Evolutionary conservation across 2,329 filamentous ascomycete species (phyloP).

Genomic region (Penicillium sp.): DNA sequence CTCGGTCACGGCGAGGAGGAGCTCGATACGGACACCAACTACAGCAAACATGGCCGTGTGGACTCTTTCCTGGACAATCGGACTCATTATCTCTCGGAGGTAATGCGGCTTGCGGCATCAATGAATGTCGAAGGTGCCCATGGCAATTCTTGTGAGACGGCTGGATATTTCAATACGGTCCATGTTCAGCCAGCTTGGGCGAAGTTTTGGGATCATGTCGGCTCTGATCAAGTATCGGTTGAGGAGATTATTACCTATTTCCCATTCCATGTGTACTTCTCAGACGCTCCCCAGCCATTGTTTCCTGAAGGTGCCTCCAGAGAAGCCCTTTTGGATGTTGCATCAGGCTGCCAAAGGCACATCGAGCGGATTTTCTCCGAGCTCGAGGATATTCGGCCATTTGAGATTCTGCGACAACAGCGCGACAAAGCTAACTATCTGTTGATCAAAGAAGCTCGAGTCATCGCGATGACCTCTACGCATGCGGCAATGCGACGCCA

Average conservation of each 20-base stretch:
- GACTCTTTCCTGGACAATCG: constrained; percentile 93
- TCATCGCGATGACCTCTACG: constrained; percentile 97
- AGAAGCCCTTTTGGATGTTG: constrained; percentile 66
- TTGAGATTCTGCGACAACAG: constrained; percentile 83
- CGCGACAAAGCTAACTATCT: constrained; percentile 95
- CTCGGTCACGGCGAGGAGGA: constrained; percentile 95
- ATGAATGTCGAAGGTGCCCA: constrained; percentile 89
- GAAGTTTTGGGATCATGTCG: constrained; percentile 66
- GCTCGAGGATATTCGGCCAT: constrained; percentile 86
- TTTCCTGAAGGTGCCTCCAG: constrained; percentile 64
- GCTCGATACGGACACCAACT: constrained; percentile 74
- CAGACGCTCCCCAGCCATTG: constrained; percentile 76
- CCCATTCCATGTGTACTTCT: constrained; percentile 84
- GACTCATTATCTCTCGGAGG: constrained; percentile 69
- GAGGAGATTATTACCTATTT: constrained; percentile 67
- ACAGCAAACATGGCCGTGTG: constrained; percentile 89
- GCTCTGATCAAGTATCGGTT: constrained; percentile 50
- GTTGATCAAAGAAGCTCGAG: constrained; percentile 88
- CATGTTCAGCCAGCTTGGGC: constrained; percentile 86
- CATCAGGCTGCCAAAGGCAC: constrained; percentile 79
- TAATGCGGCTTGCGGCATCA: constrained; percentile 76
- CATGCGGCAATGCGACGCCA: constrained; percentile 91
- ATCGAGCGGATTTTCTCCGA: constrained; percentile 87
- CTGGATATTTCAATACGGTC: constrained; percentile 90
- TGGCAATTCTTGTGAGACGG: constrained; percentile 91